Conservation (phyloP, 768 basidiomycete genomes). For the Tricholoma hemisulphureum region DNA sequence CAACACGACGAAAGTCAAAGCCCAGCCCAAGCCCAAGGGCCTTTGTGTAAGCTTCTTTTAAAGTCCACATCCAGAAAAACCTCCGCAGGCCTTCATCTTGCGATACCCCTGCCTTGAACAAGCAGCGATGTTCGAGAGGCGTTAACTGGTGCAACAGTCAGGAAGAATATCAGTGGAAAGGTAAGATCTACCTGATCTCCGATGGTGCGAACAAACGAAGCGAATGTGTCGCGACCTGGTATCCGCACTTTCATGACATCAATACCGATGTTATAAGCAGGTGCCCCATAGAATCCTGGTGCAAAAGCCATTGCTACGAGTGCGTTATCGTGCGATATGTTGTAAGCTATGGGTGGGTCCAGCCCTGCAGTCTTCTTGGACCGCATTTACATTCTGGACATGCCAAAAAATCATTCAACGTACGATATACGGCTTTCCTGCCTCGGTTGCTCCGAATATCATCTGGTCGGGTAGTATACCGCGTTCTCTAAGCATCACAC, state of each 20-base stretch:
- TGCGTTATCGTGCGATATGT: slow-evolving; percentile 78
- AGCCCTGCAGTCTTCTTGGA: slow-evolving; percentile 43
- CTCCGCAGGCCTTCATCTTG: slow-evolving; percentile 51
- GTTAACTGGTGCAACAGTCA: slow-evolving; percentile 38
- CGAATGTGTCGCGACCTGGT: slow-evolving; percentile 55
- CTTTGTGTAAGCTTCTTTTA: slow-evolving; percentile 92
- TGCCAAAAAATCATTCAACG: slow-evolving; percentile 24
- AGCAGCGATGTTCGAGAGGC: slow-evolving; percentile 36
- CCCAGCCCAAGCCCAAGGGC: slow-evolving; percentile 81
- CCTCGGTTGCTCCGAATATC: slow-evolving; percentile 53
- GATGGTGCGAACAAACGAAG: slow-evolving; percentile 61
- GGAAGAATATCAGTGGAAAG: neutral
- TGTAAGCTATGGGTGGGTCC: slow-evolving; percentile 67
- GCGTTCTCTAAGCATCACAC: slow-evolving; percentile 58
- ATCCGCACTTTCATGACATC: slow-evolving; percentile 79
- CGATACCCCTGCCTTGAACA: slow-evolving; percentile 38
- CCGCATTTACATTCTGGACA: neutral
- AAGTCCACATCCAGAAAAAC: slow-evolving; percentile 85
- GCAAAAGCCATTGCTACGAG: slow-evolving; percentile 69
- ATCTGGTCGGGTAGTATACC: slow-evolving; percentile 49
- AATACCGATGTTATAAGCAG: slow-evolving; percentile 65
- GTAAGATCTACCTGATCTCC: slow-evolving; percentile 55
- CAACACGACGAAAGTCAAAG: slow-evolving; percentile 76
- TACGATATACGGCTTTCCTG: slow-evolving; percentile 78
- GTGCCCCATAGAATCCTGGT: slow-evolving; percentile 39